A percentile compares a stretch with the other conserved stretches of the same genome.
Conservation (phyloP, 306 rosid genomes). For the Dalbergia cultrata region DNA sequence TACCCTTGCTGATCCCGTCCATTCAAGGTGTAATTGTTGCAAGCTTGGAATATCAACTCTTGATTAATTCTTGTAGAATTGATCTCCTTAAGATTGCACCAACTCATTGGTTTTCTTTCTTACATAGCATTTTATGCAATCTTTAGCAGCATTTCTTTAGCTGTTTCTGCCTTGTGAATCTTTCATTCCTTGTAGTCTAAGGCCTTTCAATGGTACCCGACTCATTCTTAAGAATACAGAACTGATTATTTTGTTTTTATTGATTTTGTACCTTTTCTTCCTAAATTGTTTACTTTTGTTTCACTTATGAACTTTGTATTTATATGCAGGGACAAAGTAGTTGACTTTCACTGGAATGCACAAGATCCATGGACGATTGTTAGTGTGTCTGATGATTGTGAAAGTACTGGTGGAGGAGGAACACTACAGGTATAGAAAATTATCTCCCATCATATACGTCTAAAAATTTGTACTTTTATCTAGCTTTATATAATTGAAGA, state of each 20-base stretch:
- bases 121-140: constrained; percentile 9
- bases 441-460: background rate
- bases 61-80: constrained; percentile 21
- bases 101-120: constrained; percentile 4
- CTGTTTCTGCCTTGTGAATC: constrained; percentile 1
- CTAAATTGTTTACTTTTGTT: background rate
- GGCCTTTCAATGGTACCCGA: background rate
- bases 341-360: constrained; percentile 66
- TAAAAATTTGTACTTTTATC: background rate
- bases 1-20: background rate
- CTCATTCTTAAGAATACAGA: constrained; percentile 7
- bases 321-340: constrained; percentile 62
- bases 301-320: constrained; percentile 5
- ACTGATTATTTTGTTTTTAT: background rate
- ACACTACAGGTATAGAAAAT: constrained; percentile 80
- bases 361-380: constrained; percentile 96
- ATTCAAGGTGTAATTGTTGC: background rate
- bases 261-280: background rate
- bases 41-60: constrained; percentile 16
- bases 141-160: background rate
- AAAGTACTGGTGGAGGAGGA: constrained; percentile 98
- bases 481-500: background rate
- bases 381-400: constrained; percentile 98
- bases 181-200: background rate
- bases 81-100: constrained; percentile 20